Base-by-base conservation (phyloP, 2,329 filamentous ascomycete species). In the Aspergillus glaucus region DNA sequence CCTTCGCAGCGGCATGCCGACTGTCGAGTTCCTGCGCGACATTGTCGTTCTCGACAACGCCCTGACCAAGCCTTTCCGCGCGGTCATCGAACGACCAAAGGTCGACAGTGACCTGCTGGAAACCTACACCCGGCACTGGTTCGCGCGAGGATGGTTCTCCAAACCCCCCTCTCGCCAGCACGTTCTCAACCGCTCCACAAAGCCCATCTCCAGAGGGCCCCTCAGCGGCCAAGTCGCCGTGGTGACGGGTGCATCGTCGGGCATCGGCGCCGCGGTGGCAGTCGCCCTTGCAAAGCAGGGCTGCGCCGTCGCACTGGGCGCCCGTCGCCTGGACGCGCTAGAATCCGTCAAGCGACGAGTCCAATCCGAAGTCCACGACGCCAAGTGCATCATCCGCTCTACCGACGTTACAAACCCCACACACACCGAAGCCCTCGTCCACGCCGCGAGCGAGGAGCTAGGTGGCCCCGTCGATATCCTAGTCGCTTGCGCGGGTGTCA, bases 91-190 rank as follows among this genome's bases (percentile, higher is more conserved):
- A 55, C 78, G 86, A 4, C 84, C 85, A 2, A 84, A 82, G 65
- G 84, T 90, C 21, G 85, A 90, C 60, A 73, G 69, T 15, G 75
- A 80, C 12, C 72, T 92, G n/a, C 78, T 90, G 6, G 83, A 87
- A 64, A 91, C 83, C 0, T 92, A 92, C 62, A 80, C 85, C 19
- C 84, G 87, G 14, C 85, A 91, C 64, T 92, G 87, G 76, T 91
- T 85, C 62, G 85, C 86, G 15, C 75, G 87, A 64, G 87, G 87
- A 41, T 92, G 87, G 87, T 75, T 92, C 4, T 76, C 81, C 5
- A 75, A 73, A 2, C 77, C 84, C 15, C 86, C 87, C 3, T 71
- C 72, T 3, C 75, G 75, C 5, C 72, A 74, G 10, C 64, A 72
- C 43, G 71, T 74, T 44, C 65, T 72, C 2, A 73, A 73, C 28